Percentiles rank a stretch among this genome's conserved stretches.
These are phyloP conservation scores for Ehretia macrophylla DNA, from an alignment of 257 asterid genomes.

Conservation along the genomic window DNA sequence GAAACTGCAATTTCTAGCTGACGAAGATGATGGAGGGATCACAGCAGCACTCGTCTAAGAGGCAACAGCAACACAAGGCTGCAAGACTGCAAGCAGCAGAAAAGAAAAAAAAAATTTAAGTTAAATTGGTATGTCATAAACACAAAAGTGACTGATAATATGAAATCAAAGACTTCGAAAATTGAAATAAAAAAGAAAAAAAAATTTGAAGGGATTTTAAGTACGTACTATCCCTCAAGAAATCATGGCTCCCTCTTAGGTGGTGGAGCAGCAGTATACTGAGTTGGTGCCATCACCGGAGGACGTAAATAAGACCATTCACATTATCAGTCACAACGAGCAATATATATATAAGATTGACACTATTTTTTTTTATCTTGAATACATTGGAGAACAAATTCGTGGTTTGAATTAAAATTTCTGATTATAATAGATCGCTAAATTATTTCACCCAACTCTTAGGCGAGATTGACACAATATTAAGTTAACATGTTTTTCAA, in stretches of 20 bases:
- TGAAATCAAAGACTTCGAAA: neutral
- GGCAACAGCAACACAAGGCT: slow-evolving; percentile 64
- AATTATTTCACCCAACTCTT: no score
- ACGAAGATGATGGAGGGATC: slow-evolving; percentile 11
- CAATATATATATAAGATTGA: no score
- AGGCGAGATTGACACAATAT: no score
- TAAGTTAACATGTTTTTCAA: no score
- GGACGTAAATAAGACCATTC: slow-evolving; percentile 24
- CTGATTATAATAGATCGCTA: no score
- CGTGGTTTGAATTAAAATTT: no score
- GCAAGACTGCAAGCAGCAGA: slow-evolving; percentile 51
- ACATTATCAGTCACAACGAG: no score
- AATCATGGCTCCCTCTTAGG: slow-evolving; percentile 44
- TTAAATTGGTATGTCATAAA: no score
- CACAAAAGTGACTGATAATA: no score
- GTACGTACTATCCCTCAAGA: slow-evolving; percentile 55
- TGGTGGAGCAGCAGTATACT: slow-evolving; percentile 51
- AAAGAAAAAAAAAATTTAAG: no score
- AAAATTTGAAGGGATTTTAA: neutral
- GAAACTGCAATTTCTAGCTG: neutral
- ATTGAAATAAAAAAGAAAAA: neutral
- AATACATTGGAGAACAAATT: no score
- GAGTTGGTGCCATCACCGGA: slow-evolving; percentile 78
- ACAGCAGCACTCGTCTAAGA: slow-evolving; percentile 64
- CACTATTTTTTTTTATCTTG: no score